Conservation (phyloP, 495 filamentous ascomycete genomes). For the Evernia prunastri region DNA sequence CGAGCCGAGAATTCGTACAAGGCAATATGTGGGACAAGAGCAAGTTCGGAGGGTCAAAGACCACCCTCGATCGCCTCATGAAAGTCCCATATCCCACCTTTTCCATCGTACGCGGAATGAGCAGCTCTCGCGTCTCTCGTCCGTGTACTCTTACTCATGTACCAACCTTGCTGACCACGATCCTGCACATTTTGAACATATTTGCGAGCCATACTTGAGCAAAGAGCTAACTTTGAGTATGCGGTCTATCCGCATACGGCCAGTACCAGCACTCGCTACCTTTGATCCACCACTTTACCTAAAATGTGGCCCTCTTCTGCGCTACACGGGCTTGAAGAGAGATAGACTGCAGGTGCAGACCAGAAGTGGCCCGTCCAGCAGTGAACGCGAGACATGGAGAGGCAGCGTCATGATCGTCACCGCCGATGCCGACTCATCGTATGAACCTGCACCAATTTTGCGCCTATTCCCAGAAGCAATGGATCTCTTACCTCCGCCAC, state of each 20-base stretch:
- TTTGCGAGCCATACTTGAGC: slow-evolving; percentile 29
- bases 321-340: slow-evolving; percentile 72
- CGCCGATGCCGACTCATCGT: slow-evolving; percentile 69
- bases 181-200: slow-evolving; percentile 25
- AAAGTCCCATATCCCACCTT: slow-evolving; percentile 12
- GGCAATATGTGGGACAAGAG: slow-evolving; percentile 18
- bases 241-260: slow-evolving; percentile 34
- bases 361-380: slow-evolving; percentile 30
- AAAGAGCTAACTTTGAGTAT: slow-evolving; percentile 33
- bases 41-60: slow-evolving; percentile 3
- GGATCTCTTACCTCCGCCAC: slow-evolving; percentile 77
- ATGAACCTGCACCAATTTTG: slow-evolving; percentile 68
- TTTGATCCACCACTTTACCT: slow-evolving; percentile 82
- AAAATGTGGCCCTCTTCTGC: slow-evolving; percentile 81
- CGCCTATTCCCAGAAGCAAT: slow-evolving; percentile 80
- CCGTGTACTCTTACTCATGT: slow-evolving; percentile 25
- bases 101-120: slow-evolving; percentile 9
- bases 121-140: slow-evolving; percentile 13
- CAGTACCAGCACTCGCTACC: slow-evolving; percentile 49
- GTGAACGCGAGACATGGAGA: slow-evolving; percentile 76
- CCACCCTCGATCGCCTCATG: background rate
- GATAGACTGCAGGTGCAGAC: slow-evolving; percentile 32
- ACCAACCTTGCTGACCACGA: slow-evolving; percentile 24
- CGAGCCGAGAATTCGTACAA: slow-evolving; percentile 2
- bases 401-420: slow-evolving; percentile 94